Evolutionary conservation across 768 basidiomycete genomes (phyloP).

Genomic region (Russula brevipes): DNA sequence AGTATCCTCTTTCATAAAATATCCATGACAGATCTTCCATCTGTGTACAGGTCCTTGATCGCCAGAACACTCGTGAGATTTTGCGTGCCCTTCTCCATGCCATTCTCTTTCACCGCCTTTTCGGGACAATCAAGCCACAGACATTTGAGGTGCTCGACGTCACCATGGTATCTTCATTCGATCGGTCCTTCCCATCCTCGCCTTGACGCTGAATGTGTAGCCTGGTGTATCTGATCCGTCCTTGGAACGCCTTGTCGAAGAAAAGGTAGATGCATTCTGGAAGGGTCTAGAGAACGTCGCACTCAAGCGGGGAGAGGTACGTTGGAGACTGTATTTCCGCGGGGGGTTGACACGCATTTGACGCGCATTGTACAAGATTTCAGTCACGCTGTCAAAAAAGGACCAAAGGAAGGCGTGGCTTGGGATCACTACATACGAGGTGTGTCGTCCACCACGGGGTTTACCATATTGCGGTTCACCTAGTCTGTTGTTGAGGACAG

Average conservation of each 20-base stretch:
- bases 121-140: slow-evolving; percentile 72
- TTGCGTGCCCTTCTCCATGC: slow-evolving; percentile 74
- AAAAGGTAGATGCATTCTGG: slow-evolving; percentile 78
- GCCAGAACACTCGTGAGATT: slow-evolving; percentile 66
- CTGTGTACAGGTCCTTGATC: slow-evolving; percentile 56
- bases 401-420: slow-evolving; percentile 77
- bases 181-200: not conserved
- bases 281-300: slow-evolving; percentile 60
- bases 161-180: slow-evolving; percentile 62
- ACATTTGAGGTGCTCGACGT: slow-evolving; percentile 79
- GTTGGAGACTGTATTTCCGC: not conserved
- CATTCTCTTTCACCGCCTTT: slow-evolving; percentile 77
- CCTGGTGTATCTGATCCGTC: slow-evolving; percentile 72
- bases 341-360: not conserved
- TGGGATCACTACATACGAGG: slow-evolving; percentile 47
- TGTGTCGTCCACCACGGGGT: not conserved
- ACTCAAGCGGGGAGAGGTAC: slow-evolving; percentile 66
- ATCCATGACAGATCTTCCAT: not conserved
- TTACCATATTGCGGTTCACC: not conserved
- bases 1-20: not conserved
- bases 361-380: slow-evolving; percentile 42
- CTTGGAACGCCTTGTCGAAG: slow-evolving; percentile 65
- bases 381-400: slow-evolving; percentile 73
- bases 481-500: slow-evolving; percentile 31
- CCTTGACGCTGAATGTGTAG: slow-evolving; percentile 34